Percentiles rank a stretch among this genome's conserved stretches.
Evolutionary conservation across 1,284 basidiomycete genomes (phyloP).

Genomic region (Sutorius eximius): DNA sequence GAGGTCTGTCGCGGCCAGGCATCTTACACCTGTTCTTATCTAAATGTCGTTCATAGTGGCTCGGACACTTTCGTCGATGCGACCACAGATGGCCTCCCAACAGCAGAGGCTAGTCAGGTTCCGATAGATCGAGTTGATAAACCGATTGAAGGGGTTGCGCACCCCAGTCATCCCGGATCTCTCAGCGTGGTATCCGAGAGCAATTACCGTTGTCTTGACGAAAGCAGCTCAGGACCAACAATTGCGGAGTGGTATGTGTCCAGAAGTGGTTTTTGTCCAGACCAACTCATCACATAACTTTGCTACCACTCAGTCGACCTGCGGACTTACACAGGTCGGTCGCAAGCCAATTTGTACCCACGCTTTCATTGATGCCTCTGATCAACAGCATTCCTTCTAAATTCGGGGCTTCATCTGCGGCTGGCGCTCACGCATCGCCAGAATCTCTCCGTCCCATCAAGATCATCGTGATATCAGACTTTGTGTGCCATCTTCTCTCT

Average conservation of each 20-base stretch:
- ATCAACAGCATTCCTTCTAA: conserved; percentile 24
- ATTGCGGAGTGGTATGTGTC: conserved; percentile 13
- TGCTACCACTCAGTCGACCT: conserved; percentile 3
- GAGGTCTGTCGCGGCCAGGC: conserved; percentile 8
- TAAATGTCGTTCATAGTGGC: conserved; percentile 4
- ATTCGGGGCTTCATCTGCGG: background rate
- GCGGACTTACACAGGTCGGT: conserved; percentile 21
- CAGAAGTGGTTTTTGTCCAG: background rate
- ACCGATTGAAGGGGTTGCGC: background rate
- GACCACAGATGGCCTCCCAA: background rate
- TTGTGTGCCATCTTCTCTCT: conserved; percentile 44
- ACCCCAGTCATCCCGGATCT: conserved; percentile 6
- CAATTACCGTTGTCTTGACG: conserved; percentile 21
- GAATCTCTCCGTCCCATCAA: conserved; percentile 49
- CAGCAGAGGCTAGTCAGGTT: background rate
- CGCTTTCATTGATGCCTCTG: background rate
- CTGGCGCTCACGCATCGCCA: background rate
- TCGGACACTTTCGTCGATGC: background rate
- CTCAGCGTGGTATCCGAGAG: conserved; percentile 30
- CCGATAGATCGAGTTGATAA: background rate
- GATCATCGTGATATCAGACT: conserved; percentile 68
- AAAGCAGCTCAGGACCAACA: background rate
- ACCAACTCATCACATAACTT: background rate
- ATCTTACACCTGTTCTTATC: background rate
- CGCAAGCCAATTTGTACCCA: background rate